A percentile compares a stretch with the other conserved stretches of the same genome.
These are phyloP conservation scores for Scedosporium aurantiacum DNA, from an alignment of 2,329 filamentous ascomycete species.

Conservation along the genomic window DNA sequence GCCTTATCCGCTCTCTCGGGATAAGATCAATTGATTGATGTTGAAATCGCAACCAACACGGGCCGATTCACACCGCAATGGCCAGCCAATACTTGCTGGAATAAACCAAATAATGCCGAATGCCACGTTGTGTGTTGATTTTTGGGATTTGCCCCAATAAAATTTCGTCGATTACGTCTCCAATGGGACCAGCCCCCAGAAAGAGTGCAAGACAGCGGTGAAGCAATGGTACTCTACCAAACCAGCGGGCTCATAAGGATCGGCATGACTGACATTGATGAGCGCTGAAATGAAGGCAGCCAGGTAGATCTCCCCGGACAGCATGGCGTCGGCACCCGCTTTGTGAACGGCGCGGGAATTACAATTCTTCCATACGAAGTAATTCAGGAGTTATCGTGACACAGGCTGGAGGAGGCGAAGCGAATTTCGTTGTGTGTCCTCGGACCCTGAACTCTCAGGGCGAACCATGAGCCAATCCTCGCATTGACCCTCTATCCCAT, in stretches of 20 bases:
- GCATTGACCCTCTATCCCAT: no score
- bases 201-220: not conserved
- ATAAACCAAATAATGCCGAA: not conserved
- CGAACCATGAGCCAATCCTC: no score
- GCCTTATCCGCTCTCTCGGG: not conserved
- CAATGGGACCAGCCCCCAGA: not conserved
- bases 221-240: not conserved
- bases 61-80: not conserved
- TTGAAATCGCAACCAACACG: not conserved
- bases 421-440: no score
- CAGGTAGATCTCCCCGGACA: not conserved
- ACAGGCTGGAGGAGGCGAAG: no score
- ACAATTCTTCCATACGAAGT: no score
- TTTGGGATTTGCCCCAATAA: not conserved
- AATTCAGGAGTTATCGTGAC: no score
- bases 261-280: not conserved
- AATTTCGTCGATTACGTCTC: not conserved
- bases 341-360: no score
- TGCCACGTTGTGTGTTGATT: not conserved
- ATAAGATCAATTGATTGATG: no score
- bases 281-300: not conserved
- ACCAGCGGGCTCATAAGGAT: not conserved
- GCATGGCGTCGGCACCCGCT: not conserved
- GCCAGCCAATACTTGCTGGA: not conserved
- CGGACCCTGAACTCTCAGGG: no score